phyloP scores from a whole-genome alignment of 176 grass and related monocot genomes.

The Paspalum notatum region DNA sequence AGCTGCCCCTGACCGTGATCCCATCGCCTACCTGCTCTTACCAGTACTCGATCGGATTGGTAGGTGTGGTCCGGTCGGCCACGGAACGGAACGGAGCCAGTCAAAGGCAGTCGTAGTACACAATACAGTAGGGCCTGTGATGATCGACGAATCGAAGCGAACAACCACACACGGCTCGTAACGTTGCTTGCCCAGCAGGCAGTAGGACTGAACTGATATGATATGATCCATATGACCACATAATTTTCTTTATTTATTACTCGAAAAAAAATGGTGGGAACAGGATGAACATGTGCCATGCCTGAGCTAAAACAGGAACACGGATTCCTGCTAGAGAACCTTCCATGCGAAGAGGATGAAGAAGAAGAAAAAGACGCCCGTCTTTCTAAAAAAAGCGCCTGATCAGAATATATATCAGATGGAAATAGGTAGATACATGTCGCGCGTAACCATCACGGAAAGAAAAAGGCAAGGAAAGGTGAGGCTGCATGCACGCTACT shows the following conservation, averaged over 20 bases:
- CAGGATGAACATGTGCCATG: not conserved
- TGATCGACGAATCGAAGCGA: too few relatives aligned
- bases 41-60: not conserved
- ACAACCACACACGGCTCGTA: too few relatives aligned
- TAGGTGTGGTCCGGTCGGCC: not conserved
- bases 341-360: not conserved
- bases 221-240: too few relatives aligned
- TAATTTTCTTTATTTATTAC: too few relatives aligned
- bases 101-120: too few relatives aligned
- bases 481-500: not conserved
- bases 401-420: not conserved
- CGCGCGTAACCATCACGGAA: not conserved
- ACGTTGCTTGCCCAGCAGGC: too few relatives aligned
- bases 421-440: not conserved
- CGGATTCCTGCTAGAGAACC: not conserved
- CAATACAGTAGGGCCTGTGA: too few relatives aligned
- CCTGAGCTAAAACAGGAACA: not conserved
- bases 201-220: too few relatives aligned
- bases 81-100: not conserved
- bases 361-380: not conserved
- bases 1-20: too few relatives aligned
- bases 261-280: too few relatives aligned
- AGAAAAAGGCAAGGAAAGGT: not conserved
- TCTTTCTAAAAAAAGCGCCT: not conserved
- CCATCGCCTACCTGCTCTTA: too few relatives aligned